phyloP scores from a whole-genome alignment of 129 eudicot genomes.

The Rutidosis leptorrhynchoides region DNA sequence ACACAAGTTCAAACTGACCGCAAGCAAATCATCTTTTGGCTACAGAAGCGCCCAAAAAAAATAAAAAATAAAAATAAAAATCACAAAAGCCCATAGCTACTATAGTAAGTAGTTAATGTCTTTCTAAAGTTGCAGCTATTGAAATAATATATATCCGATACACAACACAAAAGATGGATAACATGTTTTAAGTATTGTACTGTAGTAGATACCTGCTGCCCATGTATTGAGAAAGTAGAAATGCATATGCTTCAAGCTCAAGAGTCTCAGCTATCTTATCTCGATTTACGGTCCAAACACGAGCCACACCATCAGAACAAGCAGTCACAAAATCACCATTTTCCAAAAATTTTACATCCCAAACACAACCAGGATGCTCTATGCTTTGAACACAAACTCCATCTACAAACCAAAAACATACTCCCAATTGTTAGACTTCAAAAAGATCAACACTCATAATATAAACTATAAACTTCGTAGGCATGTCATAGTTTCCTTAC shows the following conservation, averaged over 20 bases:
- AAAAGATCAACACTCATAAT: background rate
- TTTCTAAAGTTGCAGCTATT: constrained; percentile 10
- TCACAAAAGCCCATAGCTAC: background rate
- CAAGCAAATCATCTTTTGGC: background rate
- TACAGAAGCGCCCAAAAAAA: background rate
- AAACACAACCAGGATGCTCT: constrained; percentile 99
- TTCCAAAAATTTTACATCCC: constrained; percentile 94
- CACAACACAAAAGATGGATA: constrained; percentile 5
- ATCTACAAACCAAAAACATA: constrained; percentile 54
- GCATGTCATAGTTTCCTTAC: constrained; percentile 17
- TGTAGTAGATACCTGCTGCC: constrained; percentile 61
- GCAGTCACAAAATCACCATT: constrained; percentile 98
- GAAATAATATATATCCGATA: background rate
- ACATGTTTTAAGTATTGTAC: background rate
- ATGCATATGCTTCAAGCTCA: constrained; percentile 63
- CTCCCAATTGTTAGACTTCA: constrained; percentile 14
- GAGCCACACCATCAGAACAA: constrained; percentile 96
- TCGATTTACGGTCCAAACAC: constrained; percentile 72
- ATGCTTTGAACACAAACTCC: constrained; percentile 93
- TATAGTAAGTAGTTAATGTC: constrained; percentile 20
- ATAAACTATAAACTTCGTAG: background rate
- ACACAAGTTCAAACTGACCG: background rate
- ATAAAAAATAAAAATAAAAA: background rate
- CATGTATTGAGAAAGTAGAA: constrained; percentile 65
- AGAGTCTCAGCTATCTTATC: constrained; percentile 57